Evolutionary conservation across 2,329 filamentous ascomycete species (phyloP), one percentile per base, ranked within the genome.

Genomic region (Colletotrichum gloeosporioides): DNA sequence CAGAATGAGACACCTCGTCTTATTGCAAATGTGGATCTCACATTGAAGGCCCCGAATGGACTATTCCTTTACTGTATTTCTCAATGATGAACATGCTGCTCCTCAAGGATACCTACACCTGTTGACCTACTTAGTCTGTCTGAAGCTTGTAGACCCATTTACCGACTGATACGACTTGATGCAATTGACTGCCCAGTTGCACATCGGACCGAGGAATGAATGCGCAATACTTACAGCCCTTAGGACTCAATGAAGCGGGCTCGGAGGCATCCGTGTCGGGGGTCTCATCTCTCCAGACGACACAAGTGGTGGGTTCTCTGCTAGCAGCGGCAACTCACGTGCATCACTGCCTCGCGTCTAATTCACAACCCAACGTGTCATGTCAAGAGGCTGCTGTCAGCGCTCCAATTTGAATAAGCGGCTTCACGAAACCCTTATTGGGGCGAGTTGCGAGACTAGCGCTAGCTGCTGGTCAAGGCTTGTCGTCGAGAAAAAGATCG

Each of bases 171-270:
- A 16, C 16, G 0, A 44, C 2, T 44, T 44, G 1, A 44, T 18
- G 16, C 36, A 18, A 18, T 44, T 44, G 36, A 18, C 8, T 44
- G 16, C 16, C 16, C 36, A 44, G 16, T 44, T 18, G 8, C 16
- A 44, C 36, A 3, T 44, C 36, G 36, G 36, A 44, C 36, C 36
- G 36, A 44, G 36, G 8, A n/a, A 44, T 44, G 9, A 44, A 9
- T 0, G 4, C 4, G 36, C 16, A 18, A 5, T 1, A 8, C 16
- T 44, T 0, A n/a, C 36, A 44, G 34, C 16, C 16, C 16, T 44
- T 18, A n/a, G 36, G 1, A 8, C 9, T 44, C 16, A 44, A 44
- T 8, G 8, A 44, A 44, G 36, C 36, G 39, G 18, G 18, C 39
- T 44, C 16, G 18, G 39, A 44, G 18, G 18, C 16, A 44, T n/a